A percentile compares a stretch with the other conserved stretches of the same genome.
These are phyloP conservation scores for Boletales sp. DNA, from an alignment of 768 basidiomycete genomes.

Conservation along the genomic window DNA sequence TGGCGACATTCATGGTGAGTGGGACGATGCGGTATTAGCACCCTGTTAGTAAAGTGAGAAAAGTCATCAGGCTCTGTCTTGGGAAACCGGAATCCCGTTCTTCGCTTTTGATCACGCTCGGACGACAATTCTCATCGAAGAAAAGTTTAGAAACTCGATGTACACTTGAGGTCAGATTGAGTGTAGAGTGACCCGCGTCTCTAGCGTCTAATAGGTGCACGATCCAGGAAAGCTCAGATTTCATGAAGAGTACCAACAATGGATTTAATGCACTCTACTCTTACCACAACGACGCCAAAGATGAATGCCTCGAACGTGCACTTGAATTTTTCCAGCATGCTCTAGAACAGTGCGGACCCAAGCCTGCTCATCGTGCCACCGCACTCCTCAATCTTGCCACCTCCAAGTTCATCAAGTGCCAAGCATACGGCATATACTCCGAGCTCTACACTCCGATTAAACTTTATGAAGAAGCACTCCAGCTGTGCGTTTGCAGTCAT, in stretches of 20 bases:
- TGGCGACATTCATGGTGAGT: no score
- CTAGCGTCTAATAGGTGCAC: no score
- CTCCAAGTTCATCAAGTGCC: not conserved
- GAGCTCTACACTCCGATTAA: not conserved
- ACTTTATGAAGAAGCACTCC: slow-evolving; percentile 4
- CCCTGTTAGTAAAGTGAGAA: no score
- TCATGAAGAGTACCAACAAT: not conserved
- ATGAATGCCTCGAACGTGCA: not conserved
- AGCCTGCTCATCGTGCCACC: not conserved
- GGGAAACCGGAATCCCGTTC: no score
- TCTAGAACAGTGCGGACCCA: not conserved
- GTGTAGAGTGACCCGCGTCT: no score
- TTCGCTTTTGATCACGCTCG: no score
- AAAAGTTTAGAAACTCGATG: no score
- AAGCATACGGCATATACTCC: not conserved
- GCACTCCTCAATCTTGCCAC: slow-evolving; percentile 14
- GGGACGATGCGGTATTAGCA: no score
- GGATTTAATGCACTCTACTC: not conserved
- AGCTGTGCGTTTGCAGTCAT: not conserved
- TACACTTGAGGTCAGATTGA: no score
- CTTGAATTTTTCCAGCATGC: slow-evolving; percentile 4
- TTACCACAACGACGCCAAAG: not conserved
- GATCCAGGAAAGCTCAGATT: not conserved
- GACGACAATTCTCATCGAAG: no score
- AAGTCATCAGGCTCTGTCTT: no score